Base-by-base conservation (phyloP, 192 early-diverging fungal species). In the Coemansia sp. region DNA sequence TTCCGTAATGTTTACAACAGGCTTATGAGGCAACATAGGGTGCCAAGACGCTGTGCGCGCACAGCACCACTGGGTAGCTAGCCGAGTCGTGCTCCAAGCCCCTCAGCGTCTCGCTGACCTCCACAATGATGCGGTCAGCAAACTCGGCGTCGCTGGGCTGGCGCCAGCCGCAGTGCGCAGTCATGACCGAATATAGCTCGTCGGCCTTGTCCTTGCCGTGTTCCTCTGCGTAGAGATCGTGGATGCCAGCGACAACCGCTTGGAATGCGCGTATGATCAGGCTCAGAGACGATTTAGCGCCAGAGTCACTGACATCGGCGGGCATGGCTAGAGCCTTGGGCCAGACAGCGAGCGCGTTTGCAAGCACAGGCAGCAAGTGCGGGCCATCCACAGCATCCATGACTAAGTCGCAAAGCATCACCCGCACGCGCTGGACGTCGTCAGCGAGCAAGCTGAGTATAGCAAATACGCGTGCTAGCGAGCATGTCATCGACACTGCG, bases 371-470 rank as follows among this genome's bases (percentile, higher is more conserved):
- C 37, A 83, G 72, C 13, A 70, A 62, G 37, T 83, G 80, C 17
- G 75, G 55, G 42, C 70, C 65, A 52, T 83, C 80, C 6, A 77
- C 80, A 0, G 80, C 80, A 33, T 83, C 80, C 75, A 83, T 83
- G 17, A 83, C 69, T 62, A 83, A 62, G 58, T 83, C 80, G 69
- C 75, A 77, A 8, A 77, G 64, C 58, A 83, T 46, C 17, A 72
- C 60, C 4, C 80, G 72, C 30, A 74, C 53, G 6, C 80, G 72
- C 69, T 77, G 75, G 44, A 83, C 66, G 40, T 83, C 80, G 6
- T 55, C 68, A 9, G 80, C 68, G 26, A 77, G 57, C 7, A 75
- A 17, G 19, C 80, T 19, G 3, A 83, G 76, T 11, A 73, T 64
- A n/a, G 70, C 69, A 62, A 77, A 83, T 6, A 83, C 49, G n/a